Evolutionary conservation across 805 yeast genomes (phyloP).

Genomic region (Starmera dryadoides): DNA sequence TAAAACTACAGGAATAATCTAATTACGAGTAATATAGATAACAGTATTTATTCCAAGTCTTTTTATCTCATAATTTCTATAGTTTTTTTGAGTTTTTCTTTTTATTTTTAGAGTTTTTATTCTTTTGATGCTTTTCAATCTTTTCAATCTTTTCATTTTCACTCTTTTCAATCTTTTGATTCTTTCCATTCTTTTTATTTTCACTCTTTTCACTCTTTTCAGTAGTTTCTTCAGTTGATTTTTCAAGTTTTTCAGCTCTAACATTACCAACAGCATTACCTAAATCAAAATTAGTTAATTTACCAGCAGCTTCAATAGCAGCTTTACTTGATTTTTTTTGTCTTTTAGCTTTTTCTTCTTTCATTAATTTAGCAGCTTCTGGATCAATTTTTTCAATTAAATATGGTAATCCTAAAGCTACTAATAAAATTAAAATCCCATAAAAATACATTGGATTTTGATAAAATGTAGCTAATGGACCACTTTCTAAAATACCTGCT

Average conservation of each 20-base stretch:
- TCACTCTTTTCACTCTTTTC: too few species aligned
- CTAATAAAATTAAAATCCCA: constrained; percentile 20
- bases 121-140: too few species aligned
- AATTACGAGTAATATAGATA: too few species aligned
- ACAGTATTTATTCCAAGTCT: too few species aligned
- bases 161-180: too few species aligned
- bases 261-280: background rate
- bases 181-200: too few species aligned
- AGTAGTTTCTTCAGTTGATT: too few species aligned
- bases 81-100: too few species aligned
- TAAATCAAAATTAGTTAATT: background rate
- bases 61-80: too few species aligned
- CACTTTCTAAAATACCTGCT: constrained; percentile 25
- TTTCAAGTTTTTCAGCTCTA: background rate
- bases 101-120: too few species aligned
- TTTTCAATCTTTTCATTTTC: too few species aligned
- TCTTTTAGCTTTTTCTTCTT: constrained; percentile 17
- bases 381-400: constrained; percentile 33
- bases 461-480: constrained; percentile 28
- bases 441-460: constrained; percentile 30
- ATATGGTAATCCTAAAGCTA: constrained; percentile 23
- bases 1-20: too few species aligned
- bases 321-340: background rate
- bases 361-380: constrained; percentile 28
- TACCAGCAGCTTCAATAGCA: constrained; percentile 1